These are phyloP conservation scores for Rhodotorula taiwanensis DNA, from an alignment of 768 basidiomycete genomes.

Conservation along the genomic window DNA sequence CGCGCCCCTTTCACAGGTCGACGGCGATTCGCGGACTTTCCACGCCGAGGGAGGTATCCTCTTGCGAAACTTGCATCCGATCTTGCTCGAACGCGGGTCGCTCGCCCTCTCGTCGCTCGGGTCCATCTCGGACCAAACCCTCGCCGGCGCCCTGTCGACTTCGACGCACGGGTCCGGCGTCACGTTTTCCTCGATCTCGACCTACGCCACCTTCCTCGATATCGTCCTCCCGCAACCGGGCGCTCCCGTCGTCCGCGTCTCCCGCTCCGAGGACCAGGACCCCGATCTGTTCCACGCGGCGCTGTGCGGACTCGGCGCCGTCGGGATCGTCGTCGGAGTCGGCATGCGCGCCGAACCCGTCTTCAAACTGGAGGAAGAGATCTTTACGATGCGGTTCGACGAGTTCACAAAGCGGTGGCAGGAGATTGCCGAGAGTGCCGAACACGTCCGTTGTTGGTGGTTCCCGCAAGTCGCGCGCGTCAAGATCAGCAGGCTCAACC, in stretches of 20 bases:
- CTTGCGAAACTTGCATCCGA: slow-evolving; percentile 24
- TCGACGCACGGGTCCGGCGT: slow-evolving; percentile 91
- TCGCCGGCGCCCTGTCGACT: slow-evolving; percentile 86
- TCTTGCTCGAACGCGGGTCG: slow-evolving; percentile 54
- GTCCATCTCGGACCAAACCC: slow-evolving; percentile 91
- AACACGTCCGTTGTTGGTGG: slow-evolving; percentile 96
- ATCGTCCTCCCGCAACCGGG: slow-evolving; percentile 61
- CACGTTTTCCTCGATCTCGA: slow-evolving; percentile 69
- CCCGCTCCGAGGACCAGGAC: slow-evolving; percentile 49
- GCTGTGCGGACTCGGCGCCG: slow-evolving; percentile 81
- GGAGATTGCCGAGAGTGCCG: slow-evolving; percentile 51
- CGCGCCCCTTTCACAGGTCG: slow-evolving; percentile 57
- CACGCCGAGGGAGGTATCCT: slow-evolving; percentile 66
- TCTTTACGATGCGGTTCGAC: slow-evolving; percentile 35
- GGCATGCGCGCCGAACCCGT: slow-evolving; percentile 71
- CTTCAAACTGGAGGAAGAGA: slow-evolving; percentile 59
- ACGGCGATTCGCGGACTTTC: slow-evolving; percentile 60
- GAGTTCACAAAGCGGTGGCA: slow-evolving; percentile 31
- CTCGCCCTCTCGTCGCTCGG: slow-evolving; percentile 89
- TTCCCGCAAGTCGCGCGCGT: slow-evolving; percentile 70
- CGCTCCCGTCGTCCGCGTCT: slow-evolving; percentile 63
- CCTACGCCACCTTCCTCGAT: slow-evolving; percentile 66
- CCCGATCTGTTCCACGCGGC: slow-evolving; percentile 79
- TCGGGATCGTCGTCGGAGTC: slow-evolving; percentile 76
- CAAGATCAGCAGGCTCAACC: slow-evolving; percentile 64